A percentile compares a stretch with the other conserved stretches of the same genome.
Evolutionary conservation across 257 asterid species (phyloP).

Genomic region (Solanum pennellii): DNA sequence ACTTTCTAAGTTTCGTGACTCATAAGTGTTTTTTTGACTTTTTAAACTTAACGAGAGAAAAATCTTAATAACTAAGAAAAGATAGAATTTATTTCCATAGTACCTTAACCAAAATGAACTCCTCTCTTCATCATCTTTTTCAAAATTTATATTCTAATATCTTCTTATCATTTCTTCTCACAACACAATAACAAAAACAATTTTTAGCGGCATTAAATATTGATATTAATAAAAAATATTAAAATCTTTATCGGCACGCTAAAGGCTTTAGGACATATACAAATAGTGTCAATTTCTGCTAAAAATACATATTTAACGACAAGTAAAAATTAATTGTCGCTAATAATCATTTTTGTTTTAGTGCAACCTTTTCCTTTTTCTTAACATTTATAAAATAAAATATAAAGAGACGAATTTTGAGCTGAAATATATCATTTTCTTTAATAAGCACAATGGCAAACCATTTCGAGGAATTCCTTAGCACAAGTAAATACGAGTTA

Average conservation of each 20-base stretch:
- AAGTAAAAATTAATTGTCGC: rapidly evolving
- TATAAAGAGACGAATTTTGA: neutral
- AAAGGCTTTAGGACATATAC: too few species aligned
- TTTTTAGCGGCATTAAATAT: too few species aligned
- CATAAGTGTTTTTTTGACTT: too few species aligned
- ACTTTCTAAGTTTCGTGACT: neutral
- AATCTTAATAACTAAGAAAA: too few species aligned
- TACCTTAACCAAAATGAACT: neutral
- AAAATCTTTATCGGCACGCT: rapidly evolving
- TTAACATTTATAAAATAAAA: too few species aligned
- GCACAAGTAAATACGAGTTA: too few species aligned
- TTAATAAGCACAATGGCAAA: neutral
- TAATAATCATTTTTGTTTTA: rapidly evolving
- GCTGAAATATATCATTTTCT: neutral
- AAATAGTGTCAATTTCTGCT: rapidly evolving
- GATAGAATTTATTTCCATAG: neutral
- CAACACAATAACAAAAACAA: rapidly evolving
- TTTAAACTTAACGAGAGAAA: too few species aligned
- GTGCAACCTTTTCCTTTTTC: neutral
- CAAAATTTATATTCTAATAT: neutral
- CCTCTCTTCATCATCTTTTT: neutral
- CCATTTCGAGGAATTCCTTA: neutral
- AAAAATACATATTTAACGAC: rapidly evolving
- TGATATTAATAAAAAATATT: rapidly evolving
- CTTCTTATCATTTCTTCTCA: neutral